Base-by-base conservation (phyloP, 371 early-diverging fungal genomes). In the Saksenaea vasiformis region DNA sequence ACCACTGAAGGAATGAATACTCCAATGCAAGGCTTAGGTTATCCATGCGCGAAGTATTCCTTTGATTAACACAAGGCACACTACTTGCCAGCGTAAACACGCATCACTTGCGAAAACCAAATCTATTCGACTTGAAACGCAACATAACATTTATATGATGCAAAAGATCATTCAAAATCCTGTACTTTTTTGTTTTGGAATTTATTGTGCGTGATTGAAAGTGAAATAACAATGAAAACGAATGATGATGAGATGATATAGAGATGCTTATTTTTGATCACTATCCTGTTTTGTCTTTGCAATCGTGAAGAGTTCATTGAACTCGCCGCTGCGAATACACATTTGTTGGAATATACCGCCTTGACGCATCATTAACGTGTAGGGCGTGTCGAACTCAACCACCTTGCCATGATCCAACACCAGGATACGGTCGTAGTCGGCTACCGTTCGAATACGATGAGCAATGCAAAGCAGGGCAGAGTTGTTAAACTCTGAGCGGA, bases 381-480 rank as follows among this genome's bases (percentile, higher is more conserved):
- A 56, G 8, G 53, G 61, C 13, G 35, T 47, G 15, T 61, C 39
- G 43, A 56, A 57, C 38, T 57, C 62, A 10, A 27, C 62, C 17
- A 39, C 51, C 43, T 13, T 44, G 11, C 43, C 54, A 44, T 75
- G 78, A 68, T 90, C 89, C 70, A 95, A 76, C 0, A 93, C 93
- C 47, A 95, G 61, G 26, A 95, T 83, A 2, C 76, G 74, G 68
- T 95, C 94, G 68, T 90, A 95, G 67, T 94, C 93, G 26, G 93
- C 89, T 54, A 95, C 82, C 1, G 93, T 92, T 58, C 85, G 77
- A 67, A 91, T 69, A n/a, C 90, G 76, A 67, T 91, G 91, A 17
- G 91, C 91, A 60, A 91, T 87, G 54, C 85, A 83, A 43, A 91
- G 51, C 47, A 88, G 66, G 1, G 90, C 90, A 15, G 84, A 78